These are phyloP conservation scores for Articulospora tetracladia DNA, from an alignment of 495 filamentous ascomycete genomes.

Conservation along the genomic window DNA sequence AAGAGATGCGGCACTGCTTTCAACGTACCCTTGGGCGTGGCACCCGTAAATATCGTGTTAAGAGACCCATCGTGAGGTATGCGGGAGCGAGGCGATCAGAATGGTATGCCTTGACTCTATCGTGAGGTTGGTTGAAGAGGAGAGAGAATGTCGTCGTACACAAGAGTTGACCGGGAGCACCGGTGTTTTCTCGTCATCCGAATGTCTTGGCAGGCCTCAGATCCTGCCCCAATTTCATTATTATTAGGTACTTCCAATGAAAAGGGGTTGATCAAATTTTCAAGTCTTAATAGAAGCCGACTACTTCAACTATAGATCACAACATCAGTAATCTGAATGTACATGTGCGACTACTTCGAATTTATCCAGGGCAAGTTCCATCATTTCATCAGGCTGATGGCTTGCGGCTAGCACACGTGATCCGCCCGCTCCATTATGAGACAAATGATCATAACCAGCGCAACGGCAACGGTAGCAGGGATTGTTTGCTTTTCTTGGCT, in stretches of 20 bases:
- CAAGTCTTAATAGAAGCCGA: too few relatives aligned
- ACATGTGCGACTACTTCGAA: too few relatives aligned
- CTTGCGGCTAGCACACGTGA: too few relatives aligned
- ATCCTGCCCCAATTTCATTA: conserved; percentile 1
- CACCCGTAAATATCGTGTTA: conserved; percentile 48
- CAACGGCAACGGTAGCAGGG: neutral
- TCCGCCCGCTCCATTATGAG: too few relatives aligned
- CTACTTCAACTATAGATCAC: too few relatives aligned
- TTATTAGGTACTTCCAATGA: neutral
- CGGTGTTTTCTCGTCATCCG: neutral
- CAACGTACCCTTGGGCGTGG: conserved; percentile 54
- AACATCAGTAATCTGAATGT: too few relatives aligned
- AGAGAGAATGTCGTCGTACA: neutral
- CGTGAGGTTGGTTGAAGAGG: neutral
- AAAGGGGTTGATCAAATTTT: neutral
- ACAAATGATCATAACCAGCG: neutral
- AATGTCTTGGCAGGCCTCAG: conserved; percentile 6
- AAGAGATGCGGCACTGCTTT: neutral
- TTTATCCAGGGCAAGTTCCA: neutral
- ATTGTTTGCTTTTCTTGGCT: neutral
- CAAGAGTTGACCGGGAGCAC: neutral
- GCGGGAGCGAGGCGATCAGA: neutral
- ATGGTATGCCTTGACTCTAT: neutral
- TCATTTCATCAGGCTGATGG: neutral
- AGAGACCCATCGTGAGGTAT: conserved; percentile 12